phyloP scores from a whole-genome alignment of 2,329 filamentous ascomycete species.

The Dissoconium aciculare region DNA sequence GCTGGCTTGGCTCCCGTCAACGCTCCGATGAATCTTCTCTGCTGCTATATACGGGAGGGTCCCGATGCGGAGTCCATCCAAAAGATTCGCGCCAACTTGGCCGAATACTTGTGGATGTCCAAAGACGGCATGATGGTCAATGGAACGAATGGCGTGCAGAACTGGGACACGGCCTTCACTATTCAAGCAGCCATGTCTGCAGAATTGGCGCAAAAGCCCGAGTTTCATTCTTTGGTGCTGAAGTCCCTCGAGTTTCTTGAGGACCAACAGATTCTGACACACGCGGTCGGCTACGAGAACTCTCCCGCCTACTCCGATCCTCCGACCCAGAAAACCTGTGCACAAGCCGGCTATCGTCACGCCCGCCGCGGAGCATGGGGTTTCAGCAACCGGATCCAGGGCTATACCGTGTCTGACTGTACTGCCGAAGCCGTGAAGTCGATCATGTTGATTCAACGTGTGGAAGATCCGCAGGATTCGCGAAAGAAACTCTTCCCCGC shows the following conservation, averaged over 20 bases:
- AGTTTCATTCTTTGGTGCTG: conserved; percentile 68
- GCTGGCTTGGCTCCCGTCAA: conserved; percentile 79
- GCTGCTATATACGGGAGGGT: conserved; percentile 72
- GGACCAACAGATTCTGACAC: conserved; percentile 75
- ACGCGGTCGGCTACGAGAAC: conserved; percentile 58
- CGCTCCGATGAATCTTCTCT: conserved; percentile 75
- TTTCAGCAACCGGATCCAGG: conserved; percentile 83
- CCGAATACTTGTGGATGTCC: conserved; percentile 86
- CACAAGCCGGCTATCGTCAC: conserved; percentile 53
- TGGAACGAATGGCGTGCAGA: conserved; percentile 95
- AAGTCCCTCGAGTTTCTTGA: conserved; percentile 78
- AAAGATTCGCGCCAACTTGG: conserved; percentile 63
- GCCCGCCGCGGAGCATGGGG: conserved; percentile 87
- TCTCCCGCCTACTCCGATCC: conserved; percentile 33
- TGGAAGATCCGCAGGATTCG: conserved; percentile 35
- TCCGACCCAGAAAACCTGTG: conserved; percentile 17
- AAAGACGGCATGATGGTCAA: conserved; percentile 86
- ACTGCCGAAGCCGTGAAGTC: conserved; percentile 82
- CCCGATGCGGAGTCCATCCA: conserved; percentile 55
- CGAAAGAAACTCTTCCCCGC: conserved; percentile 42
- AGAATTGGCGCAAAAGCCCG: conserved; percentile 59
- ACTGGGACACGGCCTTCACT: conserved; percentile 86
- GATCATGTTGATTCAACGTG: conserved; percentile 69
- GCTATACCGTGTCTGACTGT: conserved; percentile 91
- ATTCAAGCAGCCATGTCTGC: conserved; percentile 71